Conservation (phyloP, 2,329 filamentous ascomycete species). For the Lachnellula occidentalis region DNA sequence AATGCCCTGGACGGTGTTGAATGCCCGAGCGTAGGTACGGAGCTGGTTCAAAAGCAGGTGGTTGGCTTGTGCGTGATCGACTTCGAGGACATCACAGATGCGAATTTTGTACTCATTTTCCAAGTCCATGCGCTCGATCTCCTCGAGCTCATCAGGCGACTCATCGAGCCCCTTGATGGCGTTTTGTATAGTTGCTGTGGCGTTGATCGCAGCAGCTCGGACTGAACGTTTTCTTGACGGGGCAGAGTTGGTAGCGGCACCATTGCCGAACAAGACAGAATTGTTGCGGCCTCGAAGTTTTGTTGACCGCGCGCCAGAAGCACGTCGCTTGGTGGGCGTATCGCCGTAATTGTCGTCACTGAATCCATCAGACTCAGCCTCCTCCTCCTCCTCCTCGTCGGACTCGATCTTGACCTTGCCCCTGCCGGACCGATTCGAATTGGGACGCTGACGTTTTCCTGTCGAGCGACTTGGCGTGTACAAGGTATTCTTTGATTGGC, state of each 20-base stretch:
- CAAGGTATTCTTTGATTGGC: no score
- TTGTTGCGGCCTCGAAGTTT: neutral
- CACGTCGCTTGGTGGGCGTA: neutral
- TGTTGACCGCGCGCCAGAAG: neutral
- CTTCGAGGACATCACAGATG: conserved; percentile 7
- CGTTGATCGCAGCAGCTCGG: no score
- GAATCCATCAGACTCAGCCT: neutral
- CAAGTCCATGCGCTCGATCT: neutral
- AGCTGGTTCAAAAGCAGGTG: conserved; percentile 7
- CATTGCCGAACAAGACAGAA: no score
- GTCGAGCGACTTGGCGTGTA: neutral
- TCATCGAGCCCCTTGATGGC: no score
- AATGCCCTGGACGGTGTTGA: conserved; percentile 2
- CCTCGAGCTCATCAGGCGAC: no score
- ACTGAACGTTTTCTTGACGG: no score
- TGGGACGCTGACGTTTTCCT: neutral
- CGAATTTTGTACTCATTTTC: neutral
- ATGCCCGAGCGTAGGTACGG: conserved; percentile 16
- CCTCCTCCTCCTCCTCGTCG: conserved; percentile 1
- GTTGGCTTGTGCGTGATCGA: neutral
- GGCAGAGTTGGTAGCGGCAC: no score
- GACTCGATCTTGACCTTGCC: neutral
- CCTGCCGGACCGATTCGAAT: neutral
- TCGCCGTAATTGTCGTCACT: neutral
- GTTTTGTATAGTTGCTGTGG: no score